phyloP scores from a whole-genome alignment of 1,139 yeast species.

The Lipomyces yarrowii region DNA sequence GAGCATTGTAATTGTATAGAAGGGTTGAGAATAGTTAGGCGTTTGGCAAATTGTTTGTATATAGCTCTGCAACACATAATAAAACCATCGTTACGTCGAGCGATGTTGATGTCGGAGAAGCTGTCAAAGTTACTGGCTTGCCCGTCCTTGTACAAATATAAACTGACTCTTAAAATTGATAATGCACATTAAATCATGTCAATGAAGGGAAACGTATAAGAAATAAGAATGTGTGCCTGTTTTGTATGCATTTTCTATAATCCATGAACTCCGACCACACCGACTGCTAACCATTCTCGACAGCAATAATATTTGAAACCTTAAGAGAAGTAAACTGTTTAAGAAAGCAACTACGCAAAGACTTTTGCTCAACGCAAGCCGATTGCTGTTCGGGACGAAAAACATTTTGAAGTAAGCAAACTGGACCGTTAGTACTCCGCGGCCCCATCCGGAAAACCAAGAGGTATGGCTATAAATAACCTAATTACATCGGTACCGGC shows the following conservation, averaged over 20 bases:
- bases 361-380: not conserved
- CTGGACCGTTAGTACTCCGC: not conserved
- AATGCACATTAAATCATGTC: not conserved
- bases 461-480: not conserved
- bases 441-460: not conserved
- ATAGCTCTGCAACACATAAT: not conserved
- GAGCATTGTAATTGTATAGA: not conserved
- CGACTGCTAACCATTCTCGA: not conserved
- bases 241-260: not conserved
- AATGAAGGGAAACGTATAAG: not conserved
- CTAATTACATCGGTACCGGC: constrained; percentile 48
- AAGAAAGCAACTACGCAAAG: not conserved
- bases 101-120: not conserved
- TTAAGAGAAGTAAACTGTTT: not conserved
- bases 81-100: not conserved
- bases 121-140: not conserved
- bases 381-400: not conserved
- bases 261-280: not conserved
- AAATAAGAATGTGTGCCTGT: not conserved
- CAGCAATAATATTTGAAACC: not conserved
- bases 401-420: not conserved
- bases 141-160: not conserved
- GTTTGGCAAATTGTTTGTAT: not conserved
- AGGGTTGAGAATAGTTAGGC: not conserved
- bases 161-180: not conserved